Base-by-base conservation (phyloP, 495 filamentous ascomycete species). In the Friedmanniomyces simplex region DNA sequence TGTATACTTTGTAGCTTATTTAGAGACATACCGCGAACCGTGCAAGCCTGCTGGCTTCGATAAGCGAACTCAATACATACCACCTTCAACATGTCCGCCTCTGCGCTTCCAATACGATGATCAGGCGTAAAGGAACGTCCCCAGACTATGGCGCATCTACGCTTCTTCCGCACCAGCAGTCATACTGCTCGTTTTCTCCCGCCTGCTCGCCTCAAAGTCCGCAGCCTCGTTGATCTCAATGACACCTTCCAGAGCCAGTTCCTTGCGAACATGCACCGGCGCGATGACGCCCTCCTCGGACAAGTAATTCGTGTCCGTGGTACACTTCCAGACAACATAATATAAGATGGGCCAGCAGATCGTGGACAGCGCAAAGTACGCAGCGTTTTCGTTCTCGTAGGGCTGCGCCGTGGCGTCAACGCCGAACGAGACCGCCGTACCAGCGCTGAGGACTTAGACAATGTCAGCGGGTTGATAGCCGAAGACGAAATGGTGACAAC, bases 261-360 rank as follows among this genome's bases (percentile, higher is more conserved):
- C 55, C n/a, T 58, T 25, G 16, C 34, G 43, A 25, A 58, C 55
- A 21, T 58, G 47, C 4, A 50, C 34, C 2, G 55, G 55, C 6
- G 43, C 55, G 16, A 58, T 36, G 2, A 58, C 55, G 1, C 41
- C 43, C 7, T 16, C 14, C 48, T 58, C 55, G 18, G 26, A 11
- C 16, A 58, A 37, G 49, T 58, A 58, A 28, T 58, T 58, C 2
- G 55, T 58, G 55, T 58, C 36, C 14, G 47, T 58, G 16, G 34
- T 37, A n/a, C 47, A 58, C 25, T 58, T 58, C 47, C 43, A 52
- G 7, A 47, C 36, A 8, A 52, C 49, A 18, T 52, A 52, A 21
- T 52, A 51, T 18, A 58, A 34, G 22, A 58, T 54, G 21, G 52
- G 52, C 52, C 52, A 54, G 36, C 52, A 58, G 2, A 58, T 16